phyloP scores from a whole-genome alignment of 257 asterid genomes.

The Solanum gracilifrons region DNA sequence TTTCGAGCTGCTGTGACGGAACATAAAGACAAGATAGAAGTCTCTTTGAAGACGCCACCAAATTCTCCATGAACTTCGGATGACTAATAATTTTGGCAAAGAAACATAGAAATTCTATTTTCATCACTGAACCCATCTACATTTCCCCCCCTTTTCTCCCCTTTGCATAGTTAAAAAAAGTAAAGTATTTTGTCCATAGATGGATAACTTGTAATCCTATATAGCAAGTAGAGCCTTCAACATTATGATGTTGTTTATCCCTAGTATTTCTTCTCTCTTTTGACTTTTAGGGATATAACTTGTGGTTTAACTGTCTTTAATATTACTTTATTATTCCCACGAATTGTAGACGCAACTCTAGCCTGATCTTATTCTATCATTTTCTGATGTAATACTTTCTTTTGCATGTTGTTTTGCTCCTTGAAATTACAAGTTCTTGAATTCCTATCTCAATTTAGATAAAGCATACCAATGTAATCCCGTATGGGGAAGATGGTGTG shows the following conservation, averaged over 20 bases:
- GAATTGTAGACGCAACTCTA: not conserved
- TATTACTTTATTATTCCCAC: not conserved
- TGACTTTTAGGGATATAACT: not conserved
- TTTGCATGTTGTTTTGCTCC: not conserved
- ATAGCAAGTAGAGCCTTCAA: not conserved
- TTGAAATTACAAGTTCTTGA: not conserved
- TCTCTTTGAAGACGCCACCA: slow-evolving; percentile 55
- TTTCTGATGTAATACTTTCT: not conserved
- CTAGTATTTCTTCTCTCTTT: not conserved
- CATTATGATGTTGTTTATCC: not conserved
- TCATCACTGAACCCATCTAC: not conserved
- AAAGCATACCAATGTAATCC: not conserved
- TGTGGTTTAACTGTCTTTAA: not conserved
- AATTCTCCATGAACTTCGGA: slow-evolving; percentile 59
- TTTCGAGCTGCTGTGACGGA: slow-evolving; percentile 48
- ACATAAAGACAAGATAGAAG: slow-evolving; percentile 31
- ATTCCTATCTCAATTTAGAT: not conserved
- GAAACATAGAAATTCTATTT: not conserved
- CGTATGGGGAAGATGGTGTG: not conserved
- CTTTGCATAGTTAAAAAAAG: not conserved
- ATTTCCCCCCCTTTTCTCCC: not conserved
- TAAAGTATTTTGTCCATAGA: not conserved
- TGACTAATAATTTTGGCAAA: slow-evolving; percentile 8
- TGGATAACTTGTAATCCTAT: not conserved
- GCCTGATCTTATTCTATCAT: not conserved